Evolutionary conservation across 2,329 filamentous ascomycete genomes (phyloP), one percentile per base, ranked within the genome.

Genomic region (Pyrenophora teres): DNA sequence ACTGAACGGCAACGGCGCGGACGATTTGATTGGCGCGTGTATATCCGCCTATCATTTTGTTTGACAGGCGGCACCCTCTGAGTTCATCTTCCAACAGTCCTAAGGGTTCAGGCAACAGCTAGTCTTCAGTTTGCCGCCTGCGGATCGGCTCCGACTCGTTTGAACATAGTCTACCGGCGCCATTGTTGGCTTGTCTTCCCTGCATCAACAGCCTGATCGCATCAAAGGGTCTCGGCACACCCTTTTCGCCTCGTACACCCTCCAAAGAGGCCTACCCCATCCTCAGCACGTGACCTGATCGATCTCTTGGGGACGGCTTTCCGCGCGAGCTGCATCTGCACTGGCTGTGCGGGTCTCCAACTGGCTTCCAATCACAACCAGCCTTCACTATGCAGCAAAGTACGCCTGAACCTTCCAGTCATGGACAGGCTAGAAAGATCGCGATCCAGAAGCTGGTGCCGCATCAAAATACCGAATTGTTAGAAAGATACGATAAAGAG

Each of bases 381-480:
- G 15, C 15, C 19, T 50, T 23, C 38, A 33, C 16, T 33, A 50
- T 53, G 50, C 50, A 50, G 16, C 30, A 23, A 41, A 36, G 38
- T 13, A 25, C 46, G 23, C 27, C 19, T 12, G 35, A 27, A 3
- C 31, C 31, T n/a, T 32, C 27, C 38, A 36, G 21, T 18, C 31
- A 47, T 37, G 44, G 45, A 33, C 52, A 48, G 21, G 40, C 44
- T n/a, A 31, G 40, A 30, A 65, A 63, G 27, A 41, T 63, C 35
- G 57, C 59, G 7, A 63, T 60, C 23, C 50, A 54, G 12, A 62
- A 50, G 30, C 46, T 57, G 16, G 52, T 44, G 3, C 52, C 47
- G 8, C 45, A 52, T 3, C 54, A 52, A 25, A 25, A 13, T 0
- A 55, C 48, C 7, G 46, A 45, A 8, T 56, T 38, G 21, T 37